Conservation (phyloP, 1,139 yeast genomes). For the Meyerozyma carpophila region DNA sequence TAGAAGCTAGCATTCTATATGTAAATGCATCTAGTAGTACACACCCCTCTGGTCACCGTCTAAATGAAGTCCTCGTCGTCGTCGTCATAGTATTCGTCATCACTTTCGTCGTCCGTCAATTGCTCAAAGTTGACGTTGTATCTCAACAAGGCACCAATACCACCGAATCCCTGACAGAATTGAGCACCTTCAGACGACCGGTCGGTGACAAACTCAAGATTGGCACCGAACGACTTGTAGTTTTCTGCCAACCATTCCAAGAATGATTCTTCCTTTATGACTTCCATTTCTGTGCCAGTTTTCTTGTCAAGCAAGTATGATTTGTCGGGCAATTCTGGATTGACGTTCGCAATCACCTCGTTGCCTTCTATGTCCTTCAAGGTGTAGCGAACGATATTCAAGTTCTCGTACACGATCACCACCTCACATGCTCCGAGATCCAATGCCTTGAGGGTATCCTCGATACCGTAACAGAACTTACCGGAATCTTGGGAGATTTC, state of each 20-base stretch:
- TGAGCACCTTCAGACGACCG: constrained; percentile 98
- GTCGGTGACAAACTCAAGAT: constrained; percentile 92
- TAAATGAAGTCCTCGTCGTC: constrained; percentile 55
- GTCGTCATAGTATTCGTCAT: constrained; percentile 78
- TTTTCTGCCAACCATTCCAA: constrained; percentile 98
- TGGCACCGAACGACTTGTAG: constrained; percentile 90
- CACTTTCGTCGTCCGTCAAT: constrained; percentile 83
- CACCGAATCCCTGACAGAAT: constrained; percentile 97
- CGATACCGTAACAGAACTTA: constrained; percentile 94
- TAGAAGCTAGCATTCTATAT: constrained; percentile 2
- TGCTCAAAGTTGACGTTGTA: constrained; percentile 96
- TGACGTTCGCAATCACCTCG: constrained; percentile 68
- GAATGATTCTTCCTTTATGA: constrained; percentile 73
- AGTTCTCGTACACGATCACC: constrained; percentile 86
- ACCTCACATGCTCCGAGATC: constrained; percentile 95
- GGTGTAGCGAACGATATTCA: constrained; percentile 78
- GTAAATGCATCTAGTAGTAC: not conserved
- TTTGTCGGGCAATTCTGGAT: constrained; percentile 69
- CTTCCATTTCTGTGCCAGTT: constrained; percentile 87
- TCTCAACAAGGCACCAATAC: constrained; percentile 93
- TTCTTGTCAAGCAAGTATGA: constrained; percentile 74
- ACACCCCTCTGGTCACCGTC: constrained; percentile 3
- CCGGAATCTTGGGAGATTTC: constrained; percentile 97
- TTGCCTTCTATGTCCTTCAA: constrained; percentile 80
- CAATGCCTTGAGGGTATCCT: constrained; percentile 90